phyloP scores from a whole-genome alignment of 2,329 filamentous ascomycete species.

The Calonectria leucothoes region DNA sequence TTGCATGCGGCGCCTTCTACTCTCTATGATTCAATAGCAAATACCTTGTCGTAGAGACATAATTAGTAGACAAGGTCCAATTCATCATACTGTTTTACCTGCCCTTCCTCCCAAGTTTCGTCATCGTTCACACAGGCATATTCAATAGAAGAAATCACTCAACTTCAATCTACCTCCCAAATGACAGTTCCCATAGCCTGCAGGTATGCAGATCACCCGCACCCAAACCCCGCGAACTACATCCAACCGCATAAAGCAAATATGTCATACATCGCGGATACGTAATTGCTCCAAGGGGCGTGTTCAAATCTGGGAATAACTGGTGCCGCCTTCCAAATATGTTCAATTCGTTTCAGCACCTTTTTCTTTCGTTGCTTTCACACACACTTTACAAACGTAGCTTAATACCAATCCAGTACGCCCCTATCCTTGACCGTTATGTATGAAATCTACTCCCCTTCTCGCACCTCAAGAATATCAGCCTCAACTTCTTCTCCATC shows the following conservation, averaged over 20 bases:
- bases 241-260: neutral
- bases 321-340: neutral
- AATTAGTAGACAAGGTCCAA: neutral
- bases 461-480: conserved; percentile 51
- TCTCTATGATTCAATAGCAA: neutral
- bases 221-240: conserved; percentile 7
- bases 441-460: conserved; percentile 42
- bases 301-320: neutral
- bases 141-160: neutral
- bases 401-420: conserved; percentile 14
- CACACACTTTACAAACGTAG: neutral
- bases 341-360: conserved; percentile 5
- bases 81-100: neutral
- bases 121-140: neutral
- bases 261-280: conserved; percentile 11
- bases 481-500: conserved; percentile 46
- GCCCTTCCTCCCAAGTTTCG: neutral
- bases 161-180: neutral
- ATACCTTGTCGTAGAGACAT: neutral
- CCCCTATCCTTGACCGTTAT: conserved; percentile 9
- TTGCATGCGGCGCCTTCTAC: neutral
- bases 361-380: conserved; percentile 7
- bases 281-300: neutral
- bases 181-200: conserved; percentile 1
- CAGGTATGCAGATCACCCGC: conserved; percentile 24